Base-by-base conservation (phyloP, 2,329 filamentous ascomycete genomes). In the Colletotrichum theobromicola region DNA sequence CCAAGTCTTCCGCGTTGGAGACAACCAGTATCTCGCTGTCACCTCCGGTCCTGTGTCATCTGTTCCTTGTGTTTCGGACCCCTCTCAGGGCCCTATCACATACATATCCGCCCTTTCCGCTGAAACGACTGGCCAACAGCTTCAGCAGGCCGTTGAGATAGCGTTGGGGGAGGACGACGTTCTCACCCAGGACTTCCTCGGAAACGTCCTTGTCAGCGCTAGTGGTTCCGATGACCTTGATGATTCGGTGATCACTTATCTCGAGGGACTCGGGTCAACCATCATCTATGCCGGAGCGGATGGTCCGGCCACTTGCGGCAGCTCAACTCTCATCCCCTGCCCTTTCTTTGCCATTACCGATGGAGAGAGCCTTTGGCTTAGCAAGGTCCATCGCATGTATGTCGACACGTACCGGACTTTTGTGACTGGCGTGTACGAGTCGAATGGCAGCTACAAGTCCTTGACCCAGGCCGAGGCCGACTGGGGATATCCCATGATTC, bases 401-500 rank as follows among this genome's bases (percentile, higher is more conserved):
- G 9, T 37, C 24, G 70, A 72, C 21, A 55, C 32, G 12, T 72
- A 61, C 70, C 60, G 70, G 10, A 72, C 35, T 2, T 72, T 72
- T 13, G 55, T 72, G n/a, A 67, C 34, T 42, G 70, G 64, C 10
- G 53, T 55, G 4, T 72, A 72, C 30, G 70, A 69, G 16, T 72
- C 64, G 4, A 69, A 72, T 18, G 70, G 65, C 12, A 32, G 21
- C 6, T 67, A 72, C 63, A 72, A 61, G 28, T n/a, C 64, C 18
- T 53, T 61, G 13, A 42, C 18, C 4, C 64, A 30, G 34, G 16
- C 53, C 2, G 53, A 55, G 12, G 50, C 53, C 3, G 24, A 28
- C 9, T 46, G 53, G 42, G 42, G 42, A 21, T 50, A 50, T 21
- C 42, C 42, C 6, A 50, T 50, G 34, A 76, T 87, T 5, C 80